Evolutionary conservation across 176 grass and related monocot genomes (phyloP), one percentile per base, ranked within the genome.

Genomic region (Juncus effusus): DNA sequence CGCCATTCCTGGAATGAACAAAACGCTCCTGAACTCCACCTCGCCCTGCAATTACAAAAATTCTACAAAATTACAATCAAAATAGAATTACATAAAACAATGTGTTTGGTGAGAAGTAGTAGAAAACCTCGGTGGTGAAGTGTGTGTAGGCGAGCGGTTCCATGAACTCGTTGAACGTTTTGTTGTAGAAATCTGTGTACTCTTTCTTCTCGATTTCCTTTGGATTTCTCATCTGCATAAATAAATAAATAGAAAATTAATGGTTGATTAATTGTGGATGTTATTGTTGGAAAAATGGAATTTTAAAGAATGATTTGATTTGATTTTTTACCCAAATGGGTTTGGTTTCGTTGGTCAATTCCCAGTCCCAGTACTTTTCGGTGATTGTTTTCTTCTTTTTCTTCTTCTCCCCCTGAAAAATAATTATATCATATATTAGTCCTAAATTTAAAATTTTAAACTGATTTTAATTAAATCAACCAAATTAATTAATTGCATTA

Each of bases 291-390:
- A 28, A 28, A 28, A 28, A 28, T 28, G 19, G 19, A 28, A 28
- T 6, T 47, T 47, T 47, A 9, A 6, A 47, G 44, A 61, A 42
- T 59, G 52, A 63, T 62, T 40, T 59, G 19, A 28, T 0, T 28
- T 28, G 19, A 4, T 40, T 38, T 38, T 67, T 72, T 83, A 87
- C 91, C 91, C 91, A 96, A 65, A 96, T 96, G 37, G 91, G 87
- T 64, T 96, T 96, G 3, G 81, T 96, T 63, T 96, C 91, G 58
- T 96, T 96, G 36, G 81, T 64, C 69, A 90, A 72, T 78, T 90
- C 91, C 91, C 91, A 96, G 65, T 90, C 91, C 91, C 91, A 96
- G 54, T 90, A 90, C 69, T 96, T 96, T 73, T 96, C 87, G 53
- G 87, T 90, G 62, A 90, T 70, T 64, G 87, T 87, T 85, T 90